Conservation (phyloP, 1,284 basidiomycete species). For the Cutaneotrichosporon sp. region DNA sequence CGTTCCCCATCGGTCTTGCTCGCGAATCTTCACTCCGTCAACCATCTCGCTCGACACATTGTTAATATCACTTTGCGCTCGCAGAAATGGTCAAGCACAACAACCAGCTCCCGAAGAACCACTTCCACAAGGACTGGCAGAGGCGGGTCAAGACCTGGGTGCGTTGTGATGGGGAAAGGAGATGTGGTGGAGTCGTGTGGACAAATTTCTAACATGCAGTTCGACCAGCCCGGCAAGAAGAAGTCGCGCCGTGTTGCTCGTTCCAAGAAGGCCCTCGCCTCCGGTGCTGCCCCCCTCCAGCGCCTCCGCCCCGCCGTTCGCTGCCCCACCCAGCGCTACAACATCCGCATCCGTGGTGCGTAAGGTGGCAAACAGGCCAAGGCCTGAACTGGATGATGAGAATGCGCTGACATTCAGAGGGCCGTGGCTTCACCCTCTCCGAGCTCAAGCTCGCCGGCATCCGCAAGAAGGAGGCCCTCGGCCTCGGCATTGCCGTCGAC, state of each 20-base stretch:
- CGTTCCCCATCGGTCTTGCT: background rate
- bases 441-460: constrained; percentile 98
- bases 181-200: background rate
- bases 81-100: constrained; percentile 27
- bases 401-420: constrained; percentile 53
- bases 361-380: constrained; percentile 7
- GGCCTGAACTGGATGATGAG: background rate
- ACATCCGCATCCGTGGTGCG: constrained; percentile 77
- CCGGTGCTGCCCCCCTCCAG: constrained; percentile 87
- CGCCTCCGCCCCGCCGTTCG: constrained; percentile 96
- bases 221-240: constrained; percentile 98
- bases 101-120: constrained; percentile 79
- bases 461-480: constrained; percentile 86
- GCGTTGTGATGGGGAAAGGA: constrained; percentile 10
- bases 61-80: background rate
- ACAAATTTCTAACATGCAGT: constrained; percentile 65
- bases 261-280: constrained; percentile 81
- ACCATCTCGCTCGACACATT: background rate
- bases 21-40: background rate
- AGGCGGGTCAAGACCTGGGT: constrained; percentile 46
- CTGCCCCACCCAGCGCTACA: constrained; percentile 96
- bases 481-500: constrained; percentile 93
- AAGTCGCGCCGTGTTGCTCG: constrained; percentile 91
- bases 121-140: constrained; percentile 97
- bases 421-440: constrained; percentile 90